Base-by-base conservation (phyloP, 2,329 filamentous ascomycete genomes). In the Onygenales sp. region DNA sequence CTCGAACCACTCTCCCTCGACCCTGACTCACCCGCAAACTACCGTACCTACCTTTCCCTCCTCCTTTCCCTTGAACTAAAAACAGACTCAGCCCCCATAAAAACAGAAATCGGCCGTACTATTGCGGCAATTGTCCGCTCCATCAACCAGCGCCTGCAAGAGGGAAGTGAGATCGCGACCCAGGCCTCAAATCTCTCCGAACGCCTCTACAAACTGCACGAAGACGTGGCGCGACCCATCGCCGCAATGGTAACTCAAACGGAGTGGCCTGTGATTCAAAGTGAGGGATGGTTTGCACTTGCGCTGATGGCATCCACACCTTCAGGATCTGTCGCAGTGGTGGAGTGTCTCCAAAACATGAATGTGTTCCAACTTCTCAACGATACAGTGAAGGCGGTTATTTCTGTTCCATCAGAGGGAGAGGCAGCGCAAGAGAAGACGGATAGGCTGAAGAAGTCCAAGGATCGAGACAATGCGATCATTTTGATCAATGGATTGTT, bases 261-360 rank as follows among this genome's bases (percentile, higher is more conserved):
- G 5, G 70, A 74, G 54, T 77, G 74, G 70, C 72, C 73, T 17
- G 70, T 76, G 36, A 68, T 77, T 45, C 66, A 72, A 21, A 74
- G 72, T 48, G 75, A 78, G 60, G 75, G 73, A 2, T 75, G 74
- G 69, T 76, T 77, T 61, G 72, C 73, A 11, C 60, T 78, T 32
- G 74, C 73, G 4, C 55, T 78, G 44, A 74, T 77, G 67, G 71
- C 71, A 8, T 69, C 67, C 6, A 66, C 55, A 48, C 58, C 60
- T 14, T 56, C 60, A 0, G 71, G 72, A 2, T 62, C 64, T 53
- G 45, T 53, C 9, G 65, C 68, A 1, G 69, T 70, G 27, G 61
- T 63, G 10, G 60, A 69, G 39, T 69, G 66, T 44, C 52, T 75
- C 31, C 61, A 68, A 36, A 66, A 66, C 11, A 63, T 66, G 36